Conservation (phyloP, 1,284 basidiomycete species). For the Moniliophthora roreri region DNA sequence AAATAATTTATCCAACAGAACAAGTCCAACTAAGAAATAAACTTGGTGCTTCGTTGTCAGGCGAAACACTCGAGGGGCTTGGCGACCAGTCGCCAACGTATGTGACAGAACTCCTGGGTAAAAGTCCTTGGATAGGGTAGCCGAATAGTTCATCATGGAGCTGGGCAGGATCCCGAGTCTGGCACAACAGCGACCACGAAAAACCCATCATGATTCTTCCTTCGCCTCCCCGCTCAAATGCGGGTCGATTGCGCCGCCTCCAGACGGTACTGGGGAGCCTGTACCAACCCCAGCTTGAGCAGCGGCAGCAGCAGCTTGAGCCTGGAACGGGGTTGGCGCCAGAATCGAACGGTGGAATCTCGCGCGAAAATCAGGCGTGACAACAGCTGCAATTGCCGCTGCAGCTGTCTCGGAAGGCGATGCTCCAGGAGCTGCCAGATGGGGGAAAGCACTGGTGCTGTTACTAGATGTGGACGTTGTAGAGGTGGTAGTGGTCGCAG, state of each 20-base stretch:
- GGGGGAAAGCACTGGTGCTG: slow-evolving; percentile 17
- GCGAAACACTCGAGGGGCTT: too few relatives aligned
- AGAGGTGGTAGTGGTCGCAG: not conserved
- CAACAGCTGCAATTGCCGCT: slow-evolving; percentile 24
- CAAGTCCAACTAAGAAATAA: too few relatives aligned
- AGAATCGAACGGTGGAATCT: slow-evolving; percentile 68
- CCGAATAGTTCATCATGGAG: too few relatives aligned
- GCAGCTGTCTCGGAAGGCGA: slow-evolving; percentile 23
- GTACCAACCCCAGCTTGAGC: not conserved
- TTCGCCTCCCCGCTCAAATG: not conserved
- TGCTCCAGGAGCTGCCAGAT: slow-evolving; percentile 23
- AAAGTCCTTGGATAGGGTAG: too few relatives aligned
- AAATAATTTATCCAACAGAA: too few relatives aligned
- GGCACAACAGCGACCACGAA: too few relatives aligned
- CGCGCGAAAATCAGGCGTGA: slow-evolving; percentile 61
- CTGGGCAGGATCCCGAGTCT: too few relatives aligned
- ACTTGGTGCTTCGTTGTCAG: too few relatives aligned
- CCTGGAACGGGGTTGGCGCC: slow-evolving; percentile 63
- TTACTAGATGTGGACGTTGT: not conserved
- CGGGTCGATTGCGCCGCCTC: not conserved
- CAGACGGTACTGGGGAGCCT: not conserved
- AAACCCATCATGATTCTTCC: not conserved
- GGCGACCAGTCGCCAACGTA: too few relatives aligned
- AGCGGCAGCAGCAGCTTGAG: slow-evolving; percentile 2
- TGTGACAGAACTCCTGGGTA: too few relatives aligned